Base-by-base conservation (phyloP, 108 stramenopile genomes). In the Aurantiochytrium sp. region DNA sequence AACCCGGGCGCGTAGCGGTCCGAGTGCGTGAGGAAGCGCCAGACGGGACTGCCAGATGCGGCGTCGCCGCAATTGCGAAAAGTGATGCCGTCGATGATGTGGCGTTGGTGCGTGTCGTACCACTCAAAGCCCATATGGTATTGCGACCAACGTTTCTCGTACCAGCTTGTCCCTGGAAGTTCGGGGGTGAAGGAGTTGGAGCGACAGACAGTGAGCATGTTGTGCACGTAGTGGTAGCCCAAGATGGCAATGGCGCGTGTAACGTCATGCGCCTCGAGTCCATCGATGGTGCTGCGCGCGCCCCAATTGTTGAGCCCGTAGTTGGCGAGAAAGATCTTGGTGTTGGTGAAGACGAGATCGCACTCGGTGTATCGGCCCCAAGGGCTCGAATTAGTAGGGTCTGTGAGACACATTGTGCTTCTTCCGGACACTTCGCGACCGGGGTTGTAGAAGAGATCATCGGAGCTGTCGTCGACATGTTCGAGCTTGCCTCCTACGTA, bases 1-100 rank as follows among this genome's bases (percentile, higher is more conserved):
- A 51, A 51, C 10, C 73, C 73, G 5, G 73, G 73, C 47, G 44
- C 73, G 23, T 51, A 83, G 49, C 12, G 5, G 49, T 51, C 44
- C 18, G 73, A 83, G 73, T 83, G 73, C 8, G 73, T 83, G 47
- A 83, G 49, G n/a, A 45, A 45, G 47, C 49, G 73, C 73, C 73
- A 83, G 23, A 83, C 49, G 21, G 73, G 47, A 14, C 23, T 25
- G 49, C 44, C 21, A 5, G 47, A 25, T 23, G 47, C 49, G 6
- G 73, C 49, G n/a, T 45, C 44, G n/a, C 73, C 73, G 73, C 73
- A 83, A 43, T 83, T 83, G 49, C 73, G 73, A 83, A 51, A 45
- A 1, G 73, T 83, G 47, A 83, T 51, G 49, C 49, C 73, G 23
- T 45, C 44, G 23, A 83, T n/a, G 49, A 83, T 83, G 73, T 83